Evolutionary conservation across 371 early-diverging fungal species (phyloP).

Genomic region (Mucor irregularis): DNA sequence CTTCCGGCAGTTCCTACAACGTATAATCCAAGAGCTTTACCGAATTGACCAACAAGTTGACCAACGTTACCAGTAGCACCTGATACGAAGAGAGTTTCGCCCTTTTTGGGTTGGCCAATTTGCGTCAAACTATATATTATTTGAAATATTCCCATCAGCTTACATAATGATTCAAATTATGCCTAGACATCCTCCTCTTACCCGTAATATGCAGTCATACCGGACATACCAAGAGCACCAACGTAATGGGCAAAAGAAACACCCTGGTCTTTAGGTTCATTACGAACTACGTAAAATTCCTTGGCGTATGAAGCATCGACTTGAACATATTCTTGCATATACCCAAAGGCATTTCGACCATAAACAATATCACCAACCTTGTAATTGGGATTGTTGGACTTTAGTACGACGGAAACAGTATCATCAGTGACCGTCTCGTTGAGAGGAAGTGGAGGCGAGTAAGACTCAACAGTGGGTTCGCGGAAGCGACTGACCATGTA

Average conservation of each 20-base stretch:
- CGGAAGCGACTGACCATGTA: constrained; percentile 69
- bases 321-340: constrained; percentile 52
- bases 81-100: constrained; percentile 54
- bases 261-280: constrained; percentile 35
- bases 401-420: too few species aligned
- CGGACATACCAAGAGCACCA: constrained; percentile 54
- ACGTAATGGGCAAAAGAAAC: constrained; percentile 50
- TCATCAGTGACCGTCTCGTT: constrained; percentile 57
- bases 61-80: too few species aligned
- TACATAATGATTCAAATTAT: too few species aligned
- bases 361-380: constrained; percentile 62
- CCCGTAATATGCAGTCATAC: constrained; percentile 50
- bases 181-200: constrained; percentile 56
- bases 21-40: constrained; percentile 61
- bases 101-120: constrained; percentile 32
- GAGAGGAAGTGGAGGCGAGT: constrained; percentile 50
- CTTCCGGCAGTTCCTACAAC: constrained; percentile 80
- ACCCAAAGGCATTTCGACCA: constrained; percentile 37
- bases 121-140: constrained; percentile 1
- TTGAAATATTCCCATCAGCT: too few species aligned
- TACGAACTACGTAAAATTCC: constrained; percentile 19
- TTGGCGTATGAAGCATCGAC: constrained; percentile 27
- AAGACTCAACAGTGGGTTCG: constrained; percentile 41
- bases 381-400: constrained; percentile 50
- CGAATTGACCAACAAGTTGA: constrained; percentile 65